These are phyloP conservation scores for Brassica incana DNA, from an alignment of 345 rosid species.

Conservation along the genomic window DNA sequence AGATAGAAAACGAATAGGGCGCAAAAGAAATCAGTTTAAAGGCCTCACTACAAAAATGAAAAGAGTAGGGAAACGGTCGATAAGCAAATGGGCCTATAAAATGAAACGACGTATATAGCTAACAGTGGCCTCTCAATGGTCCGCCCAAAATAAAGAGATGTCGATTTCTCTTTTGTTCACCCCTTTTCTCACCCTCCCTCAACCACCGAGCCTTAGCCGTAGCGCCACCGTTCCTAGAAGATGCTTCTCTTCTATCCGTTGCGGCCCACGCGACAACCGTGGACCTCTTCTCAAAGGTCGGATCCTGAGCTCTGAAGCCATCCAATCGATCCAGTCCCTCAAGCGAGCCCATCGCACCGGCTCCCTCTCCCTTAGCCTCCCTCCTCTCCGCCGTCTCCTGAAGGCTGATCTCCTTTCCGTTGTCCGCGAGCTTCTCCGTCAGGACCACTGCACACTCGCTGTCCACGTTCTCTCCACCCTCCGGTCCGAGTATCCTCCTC, in stretches of 20 bases:
- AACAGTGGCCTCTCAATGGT: not conserved
- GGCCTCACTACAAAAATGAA: too few species aligned
- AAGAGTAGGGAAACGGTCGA: too few species aligned
- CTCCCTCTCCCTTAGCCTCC: conserved; percentile 38
- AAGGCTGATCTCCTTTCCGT: conserved; percentile 64
- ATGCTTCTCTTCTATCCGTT: conserved; percentile 40
- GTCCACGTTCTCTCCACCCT: conserved; percentile 67
- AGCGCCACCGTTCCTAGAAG: conserved; percentile 6
- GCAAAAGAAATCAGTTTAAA: too few species aligned
- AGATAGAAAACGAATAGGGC: too few species aligned
- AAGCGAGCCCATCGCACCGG: conserved; percentile 58
- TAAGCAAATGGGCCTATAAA: not conserved
- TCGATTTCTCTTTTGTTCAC: conserved; percentile 20
- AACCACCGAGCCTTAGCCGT: conserved; percentile 26
- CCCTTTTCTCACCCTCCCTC: conserved; percentile 28
- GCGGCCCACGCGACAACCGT: conserved; percentile 76
- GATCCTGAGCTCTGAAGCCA: conserved; percentile 80
- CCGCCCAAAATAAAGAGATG: conserved; percentile 5
- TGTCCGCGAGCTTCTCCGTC: conserved; percentile 84
- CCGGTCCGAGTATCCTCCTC: conserved; percentile 59
- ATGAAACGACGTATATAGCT: not conserved
- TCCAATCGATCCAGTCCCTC: conserved; percentile 83
- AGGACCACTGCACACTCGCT: conserved; percentile 66
- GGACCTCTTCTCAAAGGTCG: conserved; percentile 90
- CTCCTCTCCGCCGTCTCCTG: conserved; percentile 75